Evolutionary conservation across 768 basidiomycete genomes (phyloP).

Genomic region (Xerocomus potaroensis): DNA sequence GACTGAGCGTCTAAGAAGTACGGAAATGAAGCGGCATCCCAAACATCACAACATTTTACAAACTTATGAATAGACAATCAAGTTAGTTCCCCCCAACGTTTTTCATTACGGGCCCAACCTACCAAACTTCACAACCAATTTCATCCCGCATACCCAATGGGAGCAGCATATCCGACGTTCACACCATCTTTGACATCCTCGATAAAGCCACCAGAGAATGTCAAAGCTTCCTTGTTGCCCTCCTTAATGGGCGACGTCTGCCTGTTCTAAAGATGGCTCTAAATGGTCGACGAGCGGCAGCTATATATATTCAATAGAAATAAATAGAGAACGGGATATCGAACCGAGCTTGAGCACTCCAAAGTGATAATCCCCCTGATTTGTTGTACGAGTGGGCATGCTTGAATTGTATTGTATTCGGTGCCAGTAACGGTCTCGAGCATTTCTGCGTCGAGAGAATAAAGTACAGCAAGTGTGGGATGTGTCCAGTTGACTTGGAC

Average conservation of each 20-base stretch:
- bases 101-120: too few species aligned
- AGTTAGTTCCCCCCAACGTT: too few species aligned
- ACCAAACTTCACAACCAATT: too few species aligned
- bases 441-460: slow-evolving; percentile 39
- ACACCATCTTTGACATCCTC: slow-evolving; percentile 37
- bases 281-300: slow-evolving; percentile 48
- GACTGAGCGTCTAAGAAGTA: too few species aligned
- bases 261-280: slow-evolving; percentile 43
- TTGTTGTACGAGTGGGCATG: slow-evolving; percentile 37
- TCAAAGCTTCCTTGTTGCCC: slow-evolving; percentile 48
- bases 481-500: slow-evolving; percentile 53
- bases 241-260: slow-evolving; percentile 57
- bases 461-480: slow-evolving; percentile 46
- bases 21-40: too few species aligned
- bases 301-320: slow-evolving; percentile 27
- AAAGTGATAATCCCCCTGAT: slow-evolving; percentile 59
- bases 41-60: too few species aligned
- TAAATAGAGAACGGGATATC: neutral
- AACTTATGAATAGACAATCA: too few species aligned
- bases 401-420: slow-evolving; percentile 41
- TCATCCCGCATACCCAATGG: too few species aligned
- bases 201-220: slow-evolving; percentile 58
- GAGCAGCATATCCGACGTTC: slow-evolving; percentile 35
- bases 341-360: slow-evolving; percentile 51
- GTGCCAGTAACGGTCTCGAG: slow-evolving; percentile 42